Evolutionary conservation across 345 rosid genomes (phyloP).

Genomic region (Bruguiera gymnorhiza): DNA sequence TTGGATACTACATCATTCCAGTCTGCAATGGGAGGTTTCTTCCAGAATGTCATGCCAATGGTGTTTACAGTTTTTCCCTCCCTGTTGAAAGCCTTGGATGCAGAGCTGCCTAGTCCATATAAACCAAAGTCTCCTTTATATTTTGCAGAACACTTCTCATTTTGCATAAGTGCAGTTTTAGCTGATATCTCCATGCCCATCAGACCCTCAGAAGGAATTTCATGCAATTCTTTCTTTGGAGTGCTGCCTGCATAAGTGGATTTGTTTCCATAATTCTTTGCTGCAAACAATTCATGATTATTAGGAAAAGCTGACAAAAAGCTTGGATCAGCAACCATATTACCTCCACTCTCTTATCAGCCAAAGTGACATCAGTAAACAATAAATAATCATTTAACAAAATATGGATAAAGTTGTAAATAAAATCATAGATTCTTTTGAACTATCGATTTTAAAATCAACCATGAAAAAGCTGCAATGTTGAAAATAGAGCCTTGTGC

Average conservation of each 20-base stretch:
- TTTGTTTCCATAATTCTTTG: constrained; percentile 11
- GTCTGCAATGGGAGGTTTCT: constrained; percentile 47
- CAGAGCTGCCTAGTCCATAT: constrained; percentile 14
- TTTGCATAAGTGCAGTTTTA: constrained; percentile 18
- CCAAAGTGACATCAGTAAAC: constrained; percentile 20
- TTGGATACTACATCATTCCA: constrained; percentile 35
- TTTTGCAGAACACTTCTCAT: constrained; percentile 26
- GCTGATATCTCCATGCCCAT: constrained; percentile 15
- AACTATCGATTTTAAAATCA: constrained; percentile 25
- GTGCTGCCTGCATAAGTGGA: constrained; percentile 9
- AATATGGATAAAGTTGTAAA: constrained; percentile 19
- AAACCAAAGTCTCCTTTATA: constrained; percentile 22
- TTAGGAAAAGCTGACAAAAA: constrained; percentile 21
- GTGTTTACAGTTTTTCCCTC: constrained; percentile 28
- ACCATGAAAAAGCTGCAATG: constrained; percentile 31
- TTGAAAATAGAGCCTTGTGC: constrained; percentile 23
- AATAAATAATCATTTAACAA: constrained; percentile 5
- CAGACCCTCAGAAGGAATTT: constrained; percentile 23
- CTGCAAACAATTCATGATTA: constrained; percentile 16
- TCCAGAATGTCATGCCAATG: constrained; percentile 46
- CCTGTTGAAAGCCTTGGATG: constrained; percentile 17
- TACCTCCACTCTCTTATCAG: constrained; percentile 29
- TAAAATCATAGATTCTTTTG: constrained; percentile 25
- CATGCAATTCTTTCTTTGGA: constrained; percentile 18
- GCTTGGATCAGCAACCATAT: constrained; percentile 19